Evolutionary conservation across 2,329 filamentous ascomycete species (phyloP).

Genomic region (Calonectria pseudoturangicola): DNA sequence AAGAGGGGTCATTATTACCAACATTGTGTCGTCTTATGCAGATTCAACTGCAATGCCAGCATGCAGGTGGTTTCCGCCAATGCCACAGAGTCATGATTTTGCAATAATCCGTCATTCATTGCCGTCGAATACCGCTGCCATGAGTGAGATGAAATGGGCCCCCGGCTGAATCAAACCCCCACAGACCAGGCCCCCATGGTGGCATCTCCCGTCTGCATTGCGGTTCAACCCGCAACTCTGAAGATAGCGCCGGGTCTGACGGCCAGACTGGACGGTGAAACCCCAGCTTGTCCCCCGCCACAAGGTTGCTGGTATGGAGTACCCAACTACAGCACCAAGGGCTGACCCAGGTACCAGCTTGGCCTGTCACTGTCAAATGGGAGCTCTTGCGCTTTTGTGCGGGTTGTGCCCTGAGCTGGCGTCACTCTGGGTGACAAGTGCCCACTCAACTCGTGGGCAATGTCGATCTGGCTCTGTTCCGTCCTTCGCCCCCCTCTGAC

Average conservation of each 20-base stretch:
- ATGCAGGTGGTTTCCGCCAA: background rate
- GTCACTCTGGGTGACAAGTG: conserved; percentile 34
- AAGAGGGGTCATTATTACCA: background rate
- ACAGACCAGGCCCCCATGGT: conserved; percentile 46
- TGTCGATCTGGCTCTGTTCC: conserved; percentile 51
- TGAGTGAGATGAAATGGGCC: conserved; percentile 32
- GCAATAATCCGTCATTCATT: background rate
- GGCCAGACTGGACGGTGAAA: conserved; percentile 49
- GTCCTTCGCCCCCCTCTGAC: conserved; percentile 42
- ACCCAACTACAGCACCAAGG: conserved; percentile 34
- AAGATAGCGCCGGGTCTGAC: conserved; percentile 55
- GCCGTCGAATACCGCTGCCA: conserved; percentile 9
- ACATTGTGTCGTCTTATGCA: background rate
- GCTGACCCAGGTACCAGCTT: conserved; percentile 33
- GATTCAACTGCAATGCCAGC: background rate
- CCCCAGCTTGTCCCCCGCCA: conserved; percentile 44
- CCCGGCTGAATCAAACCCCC: conserved; percentile 39
- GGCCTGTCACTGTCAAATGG: conserved; percentile 34
- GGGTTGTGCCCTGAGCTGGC: conserved; percentile 40
- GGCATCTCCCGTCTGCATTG: conserved; percentile 57
- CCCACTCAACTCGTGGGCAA: conserved; percentile 51
- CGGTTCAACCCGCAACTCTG: conserved; percentile 61
- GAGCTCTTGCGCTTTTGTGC: conserved; percentile 40
- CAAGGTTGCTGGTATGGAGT: conserved; percentile 45
- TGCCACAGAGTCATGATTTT: background rate